Evolutionary conservation across 1,284 basidiomycete species (phyloP).

Genomic region (Moesziomyces sp.): DNA sequence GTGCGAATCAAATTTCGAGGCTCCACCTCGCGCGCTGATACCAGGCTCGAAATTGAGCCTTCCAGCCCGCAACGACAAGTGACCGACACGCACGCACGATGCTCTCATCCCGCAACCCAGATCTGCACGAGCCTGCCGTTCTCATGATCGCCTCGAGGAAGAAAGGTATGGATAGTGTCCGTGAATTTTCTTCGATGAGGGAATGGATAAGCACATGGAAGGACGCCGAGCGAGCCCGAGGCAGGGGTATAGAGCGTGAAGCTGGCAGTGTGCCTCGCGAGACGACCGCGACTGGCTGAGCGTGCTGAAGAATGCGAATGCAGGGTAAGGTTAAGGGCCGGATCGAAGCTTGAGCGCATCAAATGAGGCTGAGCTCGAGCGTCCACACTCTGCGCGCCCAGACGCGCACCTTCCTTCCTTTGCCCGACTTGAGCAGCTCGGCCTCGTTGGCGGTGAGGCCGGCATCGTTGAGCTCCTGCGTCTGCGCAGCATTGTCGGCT

Average conservation of each 20-base stretch:
- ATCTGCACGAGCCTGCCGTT: too few relatives aligned
- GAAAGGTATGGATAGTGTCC: constrained; percentile 5
- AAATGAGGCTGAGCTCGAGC: constrained; percentile 89
- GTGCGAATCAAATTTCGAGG: constrained; percentile 15
- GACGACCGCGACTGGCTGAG: neutral
- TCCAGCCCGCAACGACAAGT: neutral
- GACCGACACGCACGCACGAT: neutral
- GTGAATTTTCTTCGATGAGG: neutral
- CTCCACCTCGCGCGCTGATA: neutral
- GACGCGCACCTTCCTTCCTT: constrained; percentile 70
- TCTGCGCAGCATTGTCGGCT: constrained; percentile 3
- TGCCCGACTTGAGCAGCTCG: constrained; percentile 58
- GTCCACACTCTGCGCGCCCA: constrained; percentile 99
- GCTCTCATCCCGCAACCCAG: too few relatives aligned
- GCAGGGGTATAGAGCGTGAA: constrained; percentile 29
- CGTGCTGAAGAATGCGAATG: neutral
- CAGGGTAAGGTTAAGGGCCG: neutral
- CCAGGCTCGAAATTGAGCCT: neutral
- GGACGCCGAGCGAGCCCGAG: neutral
- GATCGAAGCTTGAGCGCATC: constrained; percentile 1
- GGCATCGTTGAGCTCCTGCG: constrained; percentile 32
- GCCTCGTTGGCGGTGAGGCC: constrained; percentile 58
- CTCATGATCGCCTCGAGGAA: too few relatives aligned
- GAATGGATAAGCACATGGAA: neutral
- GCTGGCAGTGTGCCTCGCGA: constrained; percentile 9